A percentile compares a stretch with the other conserved stretches of the same genome.
phyloP scores from a whole-genome alignment of 2,329 filamentous ascomycete species.

The Parastagonospora avenae region DNA sequence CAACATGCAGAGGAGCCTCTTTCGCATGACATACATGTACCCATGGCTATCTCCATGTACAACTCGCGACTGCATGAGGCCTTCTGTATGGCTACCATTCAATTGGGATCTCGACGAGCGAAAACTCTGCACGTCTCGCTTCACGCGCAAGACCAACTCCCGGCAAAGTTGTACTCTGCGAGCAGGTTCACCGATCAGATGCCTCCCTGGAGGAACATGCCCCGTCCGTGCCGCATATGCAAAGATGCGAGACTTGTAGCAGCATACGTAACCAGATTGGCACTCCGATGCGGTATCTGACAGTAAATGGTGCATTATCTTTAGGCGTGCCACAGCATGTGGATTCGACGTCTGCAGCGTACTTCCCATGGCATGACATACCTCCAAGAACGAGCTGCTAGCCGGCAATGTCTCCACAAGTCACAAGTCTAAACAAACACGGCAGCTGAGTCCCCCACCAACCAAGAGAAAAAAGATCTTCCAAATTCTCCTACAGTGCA shows the following conservation, averaged over 20 bases:
- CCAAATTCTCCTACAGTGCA: too few species aligned
- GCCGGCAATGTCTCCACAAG: too few species aligned
- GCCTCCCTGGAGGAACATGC: slow-evolving; percentile 3
- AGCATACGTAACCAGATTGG: slow-evolving; percentile 4
- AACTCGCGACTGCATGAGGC: too few species aligned
- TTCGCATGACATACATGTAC: slow-evolving; percentile 18
- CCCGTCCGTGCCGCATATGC: slow-evolving; percentile 4
- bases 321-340: not conserved
- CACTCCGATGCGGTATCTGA: not conserved
- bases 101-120: slow-evolving; percentile 21
- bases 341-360: too few species aligned
- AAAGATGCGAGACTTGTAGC: slow-evolving; percentile 7
- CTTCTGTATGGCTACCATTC: slow-evolving; percentile 24
- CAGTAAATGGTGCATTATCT: not conserved
- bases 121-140: slow-evolving; percentile 22
- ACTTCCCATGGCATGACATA: too few species aligned
- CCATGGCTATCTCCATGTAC: too few species aligned
- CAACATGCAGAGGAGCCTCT: slow-evolving; percentile 11
- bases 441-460: too few species aligned
- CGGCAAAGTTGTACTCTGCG: slow-evolving; percentile 15
- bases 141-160: too few species aligned
- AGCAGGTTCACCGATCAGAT: slow-evolving; percentile 21
- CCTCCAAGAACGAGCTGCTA: too few species aligned
- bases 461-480: too few species aligned
- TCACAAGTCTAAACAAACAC: too few species aligned